Conservation (phyloP, 2,329 filamentous ascomycete species). For the Fusarium burgessii region DNA sequence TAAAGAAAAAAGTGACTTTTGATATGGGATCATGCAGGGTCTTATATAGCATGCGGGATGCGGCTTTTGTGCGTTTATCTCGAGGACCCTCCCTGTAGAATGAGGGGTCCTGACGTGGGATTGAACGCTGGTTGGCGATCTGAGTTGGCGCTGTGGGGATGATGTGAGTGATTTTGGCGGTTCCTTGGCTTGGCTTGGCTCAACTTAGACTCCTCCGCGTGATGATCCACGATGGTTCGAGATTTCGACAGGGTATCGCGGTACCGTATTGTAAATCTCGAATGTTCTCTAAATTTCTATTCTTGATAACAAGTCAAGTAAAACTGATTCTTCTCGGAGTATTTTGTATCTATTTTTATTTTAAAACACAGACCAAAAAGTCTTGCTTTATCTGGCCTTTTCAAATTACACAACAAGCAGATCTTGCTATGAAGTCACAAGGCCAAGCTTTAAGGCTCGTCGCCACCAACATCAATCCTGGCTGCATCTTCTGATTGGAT, state of each 20-base stretch:
- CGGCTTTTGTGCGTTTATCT: constrained; percentile 37
- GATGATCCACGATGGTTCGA: constrained; percentile 34
- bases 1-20: background rate
- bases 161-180: constrained; percentile 44
- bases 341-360: background rate
- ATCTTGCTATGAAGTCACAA: background rate
- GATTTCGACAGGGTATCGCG: constrained; percentile 18
- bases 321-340: background rate
- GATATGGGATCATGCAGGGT: constrained; percentile 28
- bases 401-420: background rate
- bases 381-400: background rate
- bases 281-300: constrained; percentile 4
- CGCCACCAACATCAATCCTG: constrained; percentile 10
- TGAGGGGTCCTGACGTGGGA: constrained; percentile 26
- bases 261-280: background rate
- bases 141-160: constrained; percentile 29
- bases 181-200: background rate
- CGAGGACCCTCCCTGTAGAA: constrained; percentile 22
- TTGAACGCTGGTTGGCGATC: constrained; percentile 33
- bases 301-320: too few species aligned
- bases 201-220: constrained; percentile 21
- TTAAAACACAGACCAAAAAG: background rate
- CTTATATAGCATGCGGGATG: constrained; percentile 45
- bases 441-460: constrained; percentile 1
- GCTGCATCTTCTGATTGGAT: constrained; percentile 9